A percentile compares a stretch with the other conserved stretches of the same genome.
Evolutionary conservation across 148 eudicot species (phyloP).

Genomic region (Mesembryanthemum crystallinum): DNA sequence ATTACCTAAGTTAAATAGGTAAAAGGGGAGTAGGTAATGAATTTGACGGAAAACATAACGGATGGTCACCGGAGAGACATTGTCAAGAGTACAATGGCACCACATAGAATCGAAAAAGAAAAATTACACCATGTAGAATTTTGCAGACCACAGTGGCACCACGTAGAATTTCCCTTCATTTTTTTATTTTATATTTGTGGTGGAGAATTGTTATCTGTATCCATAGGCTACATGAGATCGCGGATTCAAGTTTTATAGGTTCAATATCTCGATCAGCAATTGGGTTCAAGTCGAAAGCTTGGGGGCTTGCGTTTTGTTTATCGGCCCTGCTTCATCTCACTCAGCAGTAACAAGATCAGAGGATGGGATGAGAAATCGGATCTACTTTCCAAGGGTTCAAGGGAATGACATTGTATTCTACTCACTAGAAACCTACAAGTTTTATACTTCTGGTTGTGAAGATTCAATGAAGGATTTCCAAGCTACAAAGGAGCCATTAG

Average conservation of each 20-base stretch:
- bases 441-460: conserved; percentile 1
- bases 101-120: too few relatives aligned
- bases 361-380: conserved; percentile 9
- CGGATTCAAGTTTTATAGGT: conserved; percentile 5
- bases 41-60: too few relatives aligned
- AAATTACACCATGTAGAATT: too few relatives aligned
- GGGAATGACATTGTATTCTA: conserved; percentile 5
- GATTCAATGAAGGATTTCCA: neutral
- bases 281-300: conserved; percentile 8
- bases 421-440: conserved; percentile 1
- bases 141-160: too few relatives aligned
- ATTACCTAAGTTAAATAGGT: too few relatives aligned
- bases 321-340: neutral
- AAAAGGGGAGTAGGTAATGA: too few relatives aligned
- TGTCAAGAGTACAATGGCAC: too few relatives aligned
- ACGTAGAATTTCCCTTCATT: too few relatives aligned
- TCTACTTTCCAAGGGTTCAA: neutral
- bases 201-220: neutral
- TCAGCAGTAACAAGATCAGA: neutral
- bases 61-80: too few relatives aligned
- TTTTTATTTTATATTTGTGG: too few relatives aligned
- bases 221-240: neutral
- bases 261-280: neutral
- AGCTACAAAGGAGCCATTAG: neutral
- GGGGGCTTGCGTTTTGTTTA: neutral